Evolutionary conservation across 768 basidiomycete genomes (phyloP), one percentile per base, ranked within the genome.

Genomic region (Boletellus emodensis): DNA sequence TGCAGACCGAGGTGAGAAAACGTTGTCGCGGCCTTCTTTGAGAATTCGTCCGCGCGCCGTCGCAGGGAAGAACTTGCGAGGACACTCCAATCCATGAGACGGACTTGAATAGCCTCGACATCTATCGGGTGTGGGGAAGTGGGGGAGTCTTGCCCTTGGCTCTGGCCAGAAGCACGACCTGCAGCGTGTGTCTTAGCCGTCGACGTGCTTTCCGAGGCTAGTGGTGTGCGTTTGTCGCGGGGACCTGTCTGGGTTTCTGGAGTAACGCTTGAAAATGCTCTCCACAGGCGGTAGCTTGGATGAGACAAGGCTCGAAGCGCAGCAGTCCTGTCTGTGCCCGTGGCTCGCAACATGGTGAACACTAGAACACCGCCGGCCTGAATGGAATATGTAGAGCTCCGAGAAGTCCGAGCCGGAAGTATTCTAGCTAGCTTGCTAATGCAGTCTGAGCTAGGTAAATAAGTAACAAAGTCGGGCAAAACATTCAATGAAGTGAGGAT

Each of bases 1-100:
- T 88, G 80, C 22, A 77, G 71, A 11, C 92, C 94, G 3, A 95
- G 75, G 59, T 83, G 77, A 38, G 84, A 83, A 58, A 95, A 81
- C 5, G 78, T 81, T 7, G 72, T 69, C 54, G 79, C 77, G 3
- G 88, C 78, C 6, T 64, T 66, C 9, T 71, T 69, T 0, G 87
- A 83, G 55, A 87, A 78, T 38, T 68, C 72, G 62, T 87, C 83
- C 38, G 81, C 74, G 37, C 74, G 76, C 51, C 71, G 71, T 41
- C 84, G 80, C 9, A 69, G 66, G 24, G 67, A 66, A 18, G 64
- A 53, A 15, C 64, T 57, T 5, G 72, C 59, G 35, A 61, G 50
- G 46, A 61, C 56, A 39, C 80, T 67, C 83, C 81, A 83, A 44
- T 78, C 74, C 53, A 67, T 72, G 49, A 73, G 50, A 44, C 61